Base-by-base conservation (phyloP, 2,329 filamentous ascomycete genomes). In the Nakataea oryzae region DNA sequence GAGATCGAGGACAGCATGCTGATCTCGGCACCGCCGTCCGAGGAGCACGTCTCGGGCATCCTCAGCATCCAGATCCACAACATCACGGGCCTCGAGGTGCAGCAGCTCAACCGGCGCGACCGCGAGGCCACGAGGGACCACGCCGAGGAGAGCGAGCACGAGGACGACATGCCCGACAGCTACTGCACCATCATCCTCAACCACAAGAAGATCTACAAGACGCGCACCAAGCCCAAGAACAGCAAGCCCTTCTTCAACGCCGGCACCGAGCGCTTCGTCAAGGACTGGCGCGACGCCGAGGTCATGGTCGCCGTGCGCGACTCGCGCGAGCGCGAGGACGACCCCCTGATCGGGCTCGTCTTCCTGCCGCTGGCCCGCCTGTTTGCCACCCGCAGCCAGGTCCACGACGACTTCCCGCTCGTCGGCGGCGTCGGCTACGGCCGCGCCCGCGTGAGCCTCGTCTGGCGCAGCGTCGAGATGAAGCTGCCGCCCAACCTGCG, bases 191-290 rank as follows among this genome's bases (percentile, higher is more conserved):
- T 91, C 66, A 88, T 91, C 56, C 73, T 91, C 66, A 90, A 91
- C 69, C 87, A 91, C 69, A 81, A 82, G 66, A 90, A 83, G 70
- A 76, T 81, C 14, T 92, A 87, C 74, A 86, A 82, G 67, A 90
- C 88, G 2, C 78, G 89, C 21, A 90, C 88, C 0, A 91, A 92
- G 73, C 88, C 89, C 1, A 90, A 90, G 74, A 91, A 90, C 65
- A 81, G 85, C 0, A 90, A 90, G 67, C 89, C 89, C 0, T 91
- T 91, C 72, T 91, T 89, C 78, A 91, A 91, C 66, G 88, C 89
- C 3, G 86, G 86, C 7, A 89, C 85, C 2, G 89, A 92, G 70
- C 81, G 86, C 6, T 90, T 90, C 65, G 79, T 91, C 54, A 78
- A 83, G 14, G 85, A 91, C 69, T 90, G 87, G 81, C 78, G 77